Conservation (phyloP, 106 monocot species). For the Narthecium ossifragum region DNA sequence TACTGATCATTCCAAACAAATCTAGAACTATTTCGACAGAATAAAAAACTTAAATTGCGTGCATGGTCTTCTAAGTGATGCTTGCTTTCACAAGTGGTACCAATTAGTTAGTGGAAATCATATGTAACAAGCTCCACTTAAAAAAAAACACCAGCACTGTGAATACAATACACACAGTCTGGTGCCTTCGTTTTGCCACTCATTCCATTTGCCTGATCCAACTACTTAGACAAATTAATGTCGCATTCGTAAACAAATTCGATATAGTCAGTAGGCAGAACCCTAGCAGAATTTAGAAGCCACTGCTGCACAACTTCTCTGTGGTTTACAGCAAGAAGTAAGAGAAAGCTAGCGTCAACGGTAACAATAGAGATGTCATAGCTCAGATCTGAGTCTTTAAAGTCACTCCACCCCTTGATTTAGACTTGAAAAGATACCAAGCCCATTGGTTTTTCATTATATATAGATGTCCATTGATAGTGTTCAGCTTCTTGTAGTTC, state of each 20-base stretch:
- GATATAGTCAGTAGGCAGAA: slow-evolving; percentile 2
- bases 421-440: background rate
- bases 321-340: no score
- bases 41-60: no score
- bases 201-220: background rate
- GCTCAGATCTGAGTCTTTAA: no score
- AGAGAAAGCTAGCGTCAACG: no score
- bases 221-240: background rate
- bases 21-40: no score
- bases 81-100: slow-evolving; percentile 5
- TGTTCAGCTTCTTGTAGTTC: background rate
- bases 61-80: slow-evolving; percentile 3
- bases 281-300: no score
- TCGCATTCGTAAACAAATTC: background rate
- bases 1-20: no score
- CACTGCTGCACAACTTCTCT: background rate
- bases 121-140: slow-evolving; percentile 2
- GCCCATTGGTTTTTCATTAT: background rate
- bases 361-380: no score
- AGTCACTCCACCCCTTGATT: background rate
- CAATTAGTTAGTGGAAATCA: background rate
- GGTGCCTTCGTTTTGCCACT: background rate
- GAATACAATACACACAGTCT: background rate
- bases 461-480: background rate
- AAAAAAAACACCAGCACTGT: background rate